phyloP scores from a whole-genome alignment of 345 rosid genomes.

The Corymbia maculata region DNA sequence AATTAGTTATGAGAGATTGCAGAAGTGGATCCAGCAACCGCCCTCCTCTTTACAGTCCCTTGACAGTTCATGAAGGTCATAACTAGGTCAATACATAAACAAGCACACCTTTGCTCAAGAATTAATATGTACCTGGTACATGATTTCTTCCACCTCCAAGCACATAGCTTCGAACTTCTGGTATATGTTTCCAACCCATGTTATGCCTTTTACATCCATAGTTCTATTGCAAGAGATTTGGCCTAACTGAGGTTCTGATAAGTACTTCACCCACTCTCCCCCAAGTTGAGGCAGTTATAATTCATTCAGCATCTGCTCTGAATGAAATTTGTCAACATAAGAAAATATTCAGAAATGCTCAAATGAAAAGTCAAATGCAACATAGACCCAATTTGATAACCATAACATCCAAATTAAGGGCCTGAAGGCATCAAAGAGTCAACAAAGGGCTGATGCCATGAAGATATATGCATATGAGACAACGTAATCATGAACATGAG shows the following conservation, averaged over 20 bases:
- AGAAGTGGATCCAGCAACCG: background rate
- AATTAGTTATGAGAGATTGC: background rate
- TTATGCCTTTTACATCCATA: conserved; percentile 61
- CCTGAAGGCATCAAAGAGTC: background rate
- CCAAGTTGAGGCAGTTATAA: background rate
- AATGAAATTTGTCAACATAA: background rate
- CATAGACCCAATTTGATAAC: background rate
- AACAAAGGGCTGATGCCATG: background rate
- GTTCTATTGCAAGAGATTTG: background rate
- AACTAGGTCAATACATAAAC: background rate
- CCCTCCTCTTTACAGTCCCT: background rate
- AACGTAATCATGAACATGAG: background rate
- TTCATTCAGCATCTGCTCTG: background rate
- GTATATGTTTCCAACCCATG: conserved; percentile 70
- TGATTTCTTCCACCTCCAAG: conserved; percentile 85
- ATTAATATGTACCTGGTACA: conserved; percentile 45
- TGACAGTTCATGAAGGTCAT: background rate
- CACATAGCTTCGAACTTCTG: conserved; percentile 86
- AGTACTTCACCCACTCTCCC: background rate
- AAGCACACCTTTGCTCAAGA: background rate
- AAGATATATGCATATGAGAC: background rate
- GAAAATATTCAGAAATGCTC: background rate
- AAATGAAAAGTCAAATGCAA: background rate
- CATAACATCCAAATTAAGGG: background rate
- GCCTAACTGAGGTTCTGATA: background rate